Evolutionary conservation across 805 yeast species (phyloP).

Genomic region (Sugiyamaella lignohabitans): DNA sequence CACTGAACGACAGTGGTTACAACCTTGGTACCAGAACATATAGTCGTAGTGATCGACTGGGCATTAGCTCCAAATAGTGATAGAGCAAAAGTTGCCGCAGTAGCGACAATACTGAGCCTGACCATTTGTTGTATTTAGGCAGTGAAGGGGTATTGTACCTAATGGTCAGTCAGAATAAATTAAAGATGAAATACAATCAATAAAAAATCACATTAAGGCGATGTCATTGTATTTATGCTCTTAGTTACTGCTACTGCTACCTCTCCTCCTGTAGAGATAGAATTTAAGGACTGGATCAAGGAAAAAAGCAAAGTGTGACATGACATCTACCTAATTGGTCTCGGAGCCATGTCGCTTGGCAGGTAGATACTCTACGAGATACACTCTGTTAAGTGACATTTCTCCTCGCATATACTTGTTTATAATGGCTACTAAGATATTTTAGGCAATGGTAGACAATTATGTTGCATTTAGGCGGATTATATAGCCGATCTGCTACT

Average conservation of each 20-base stretch:
- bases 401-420: too few relatives aligned
- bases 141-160: not conserved
- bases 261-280: not conserved
- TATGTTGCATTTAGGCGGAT: too few relatives aligned
- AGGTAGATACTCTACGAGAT: too few relatives aligned
- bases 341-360: too few relatives aligned
- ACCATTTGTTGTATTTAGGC: not conserved
- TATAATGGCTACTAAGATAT: too few relatives aligned
- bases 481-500: too few relatives aligned
- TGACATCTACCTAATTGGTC: not conserved
- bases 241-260: too few relatives aligned
- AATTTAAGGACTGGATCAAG: not conserved
- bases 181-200: not conserved
- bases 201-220: not conserved
- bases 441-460: too few relatives aligned
- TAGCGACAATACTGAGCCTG: not conserved
- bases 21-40: not conserved
- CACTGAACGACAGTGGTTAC: not conserved
- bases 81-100: not conserved
- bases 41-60: not conserved
- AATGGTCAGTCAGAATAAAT: not conserved
- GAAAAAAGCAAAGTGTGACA: not conserved
- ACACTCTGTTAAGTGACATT: too few relatives aligned
- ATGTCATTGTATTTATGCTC: not conserved
- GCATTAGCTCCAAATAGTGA: not conserved